A percentile compares a stretch with the other conserved stretches of the same genome.
Conservation (phyloP, 352 stramenopile species). For the Thalassiosira mediterranea region DNA sequence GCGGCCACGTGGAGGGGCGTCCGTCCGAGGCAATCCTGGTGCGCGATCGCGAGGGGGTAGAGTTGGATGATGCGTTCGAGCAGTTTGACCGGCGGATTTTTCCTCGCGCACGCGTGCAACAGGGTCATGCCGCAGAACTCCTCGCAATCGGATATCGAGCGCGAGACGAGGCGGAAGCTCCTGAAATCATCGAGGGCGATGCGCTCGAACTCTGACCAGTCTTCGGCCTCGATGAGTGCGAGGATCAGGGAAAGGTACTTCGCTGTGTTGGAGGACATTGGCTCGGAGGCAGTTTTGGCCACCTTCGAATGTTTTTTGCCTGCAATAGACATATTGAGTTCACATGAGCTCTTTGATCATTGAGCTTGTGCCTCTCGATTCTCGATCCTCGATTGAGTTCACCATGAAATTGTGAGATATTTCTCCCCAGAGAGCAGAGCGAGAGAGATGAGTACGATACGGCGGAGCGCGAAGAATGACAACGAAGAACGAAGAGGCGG, state of each 20-base stretch:
- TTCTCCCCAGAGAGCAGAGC: no score
- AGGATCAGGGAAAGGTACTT: constrained; percentile 4
- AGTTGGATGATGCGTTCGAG: constrained; percentile 27
- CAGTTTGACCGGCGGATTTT: neutral
- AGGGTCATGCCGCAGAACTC: constrained; percentile 19
- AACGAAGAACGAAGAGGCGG: no score
- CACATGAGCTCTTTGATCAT: no score
- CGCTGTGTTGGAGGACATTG: neutral
- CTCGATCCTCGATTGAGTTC: no score
- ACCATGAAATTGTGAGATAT: no score
- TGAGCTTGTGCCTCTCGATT: no score
- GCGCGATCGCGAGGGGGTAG: constrained; percentile 17
- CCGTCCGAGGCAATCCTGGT: constrained; percentile 15
- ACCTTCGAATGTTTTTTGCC: no score
- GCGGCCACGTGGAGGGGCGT: constrained; percentile 46
- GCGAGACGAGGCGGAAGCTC: constrained; percentile 4
- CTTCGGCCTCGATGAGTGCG: neutral
- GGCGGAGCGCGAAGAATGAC: no score
- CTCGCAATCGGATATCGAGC: neutral
- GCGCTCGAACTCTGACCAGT: constrained; percentile 5
- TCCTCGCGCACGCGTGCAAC: neutral
- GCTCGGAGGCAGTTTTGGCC: neutral
- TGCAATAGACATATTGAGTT: no score
- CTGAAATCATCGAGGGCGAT: constrained; percentile 1
- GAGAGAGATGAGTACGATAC: no score